Base-by-base conservation (phyloP, 1,284 basidiomycete genomes). In the Cryptococcus sp. region DNA sequence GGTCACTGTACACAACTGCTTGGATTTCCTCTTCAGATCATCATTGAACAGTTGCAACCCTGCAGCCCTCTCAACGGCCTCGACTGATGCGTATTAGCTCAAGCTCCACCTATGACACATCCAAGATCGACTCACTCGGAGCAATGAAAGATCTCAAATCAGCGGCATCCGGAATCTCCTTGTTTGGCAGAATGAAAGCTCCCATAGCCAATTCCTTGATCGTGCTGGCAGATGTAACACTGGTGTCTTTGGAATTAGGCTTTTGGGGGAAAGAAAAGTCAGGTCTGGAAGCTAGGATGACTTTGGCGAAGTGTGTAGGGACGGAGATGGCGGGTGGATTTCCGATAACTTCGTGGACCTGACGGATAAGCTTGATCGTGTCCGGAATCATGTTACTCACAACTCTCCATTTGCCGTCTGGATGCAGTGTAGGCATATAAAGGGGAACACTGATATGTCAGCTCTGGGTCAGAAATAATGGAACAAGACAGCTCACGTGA, bases 301-400 rank as follows among this genome's bases (percentile, higher is more conserved):
- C 93, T 77, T 98, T 98, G 36, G 95, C 95, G 74, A 98, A 98
- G 73, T 99, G 96, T 4, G 96, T 98, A 0, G 96, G 96, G 5
- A 98, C 96, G 36, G 88, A 81, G 53, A 98, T 81, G 66, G 88
- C 89, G 4, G 92, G 91, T 31, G 91, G 93, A 37, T 83, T 84
- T 0, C 95, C 96, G 61, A 98, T 97, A 43, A 98, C 89, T 81
- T 96, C 92, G 72, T 96, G 86, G 2, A 83, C 85, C 89, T 94
- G 59, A 2, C 14, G 15, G 23, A 41, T 37, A 53, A 50, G 15
- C 31, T 46, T 7, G 33, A 49, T 30, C 23, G 46, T 32, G 3
- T 51, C 48, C 46, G 53, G 35, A 15, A 56, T 44, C 55, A 33
- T 13, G 14, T 10, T 41, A 83, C 89, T 79, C 65, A 93, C 91